Conservation (phyloP, 192 early-diverging fungal genomes). For the Dimargaris verticillata region DNA sequence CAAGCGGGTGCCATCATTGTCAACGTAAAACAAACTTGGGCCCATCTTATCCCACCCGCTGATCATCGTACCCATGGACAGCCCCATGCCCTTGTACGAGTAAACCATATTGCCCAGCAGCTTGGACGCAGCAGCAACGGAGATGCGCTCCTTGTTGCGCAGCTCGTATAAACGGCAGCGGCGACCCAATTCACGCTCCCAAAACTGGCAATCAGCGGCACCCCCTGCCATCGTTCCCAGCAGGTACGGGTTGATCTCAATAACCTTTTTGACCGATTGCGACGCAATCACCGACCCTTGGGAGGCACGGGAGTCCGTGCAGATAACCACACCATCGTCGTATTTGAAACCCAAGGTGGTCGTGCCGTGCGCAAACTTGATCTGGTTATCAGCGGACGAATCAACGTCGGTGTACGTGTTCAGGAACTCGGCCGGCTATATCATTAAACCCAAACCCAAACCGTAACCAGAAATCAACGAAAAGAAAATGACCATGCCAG, state of each 20-base stretch:
- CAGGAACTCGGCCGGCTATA: constrained; percentile 80
- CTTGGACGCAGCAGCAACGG: constrained; percentile 95
- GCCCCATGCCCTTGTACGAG: constrained; percentile 94
- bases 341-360: constrained; percentile 98
- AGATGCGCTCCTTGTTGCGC: constrained; percentile 96
- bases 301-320: constrained; percentile 92
- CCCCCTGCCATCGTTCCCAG: constrained; percentile 99
- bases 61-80: constrained; percentile 99
- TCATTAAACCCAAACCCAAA: too few species aligned
- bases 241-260: constrained; percentile 97
- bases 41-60: constrained; percentile 87
- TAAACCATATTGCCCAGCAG: constrained; percentile 93
- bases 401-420: constrained; percentile 59
- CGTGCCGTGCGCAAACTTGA: constrained; percentile 91
- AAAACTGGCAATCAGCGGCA: constrained; percentile 95
- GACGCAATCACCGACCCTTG: constrained; percentile 67
- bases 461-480: too few species aligned
- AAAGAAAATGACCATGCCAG: too few species aligned
- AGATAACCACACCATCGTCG: constrained; percentile 80
- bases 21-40: constrained; percentile 89
- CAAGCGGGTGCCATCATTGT: constrained; percentile 82
- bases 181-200: constrained; percentile 93
- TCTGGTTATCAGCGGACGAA: constrained; percentile 56
- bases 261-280: constrained; percentile 93
- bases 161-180: constrained; percentile 89